Evolutionary conservation across 805 yeast genomes (phyloP), one percentile per base, ranked within the genome.

Genomic region (Starmerella floris): DNA sequence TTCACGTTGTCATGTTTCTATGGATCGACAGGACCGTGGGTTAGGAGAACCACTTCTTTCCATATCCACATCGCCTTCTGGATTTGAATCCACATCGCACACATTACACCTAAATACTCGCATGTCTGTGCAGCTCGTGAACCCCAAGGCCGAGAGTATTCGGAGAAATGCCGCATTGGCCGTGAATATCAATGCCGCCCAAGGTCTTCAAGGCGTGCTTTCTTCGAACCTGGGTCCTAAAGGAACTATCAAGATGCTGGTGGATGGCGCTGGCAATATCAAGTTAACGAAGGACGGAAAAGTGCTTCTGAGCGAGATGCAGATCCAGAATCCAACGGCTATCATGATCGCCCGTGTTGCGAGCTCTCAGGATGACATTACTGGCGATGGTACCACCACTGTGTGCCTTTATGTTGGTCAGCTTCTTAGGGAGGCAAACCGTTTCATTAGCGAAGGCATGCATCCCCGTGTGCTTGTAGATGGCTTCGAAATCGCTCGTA

Each of bases 351-450:
- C 98, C 2, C 73, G 97, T 51, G 98, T 97, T 13, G 98, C 98
- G 39, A 77, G 95, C 36, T 96, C 98, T 0, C 98, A 91, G 64
- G 98, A 91, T 62, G 98, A 91, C 63, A 84, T 91, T 59, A 83
- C 97, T n/a, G 98, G 98, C 39, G 98, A 91, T 63, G 98, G 98
- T 51, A 91, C 98, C 42, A 88, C 97, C 5, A 81, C 95, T 2
- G 98, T 91, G 42, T 88, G 87, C 35, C 69, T 93, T 49, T 71
- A 87, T 42, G 98, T 91, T 34, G 98, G 98, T 43, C 96, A 88
- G 62, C 68, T 91, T 48, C 71, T 91, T 60, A 83, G 83, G 60
- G 97, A 91, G 63, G 95, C 97, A 23, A 91, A 88, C 60, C 73
- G 96, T 53, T 87, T 74, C 60, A 76, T 83, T 44, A 72, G 77